Evolutionary conservation across 1,284 basidiomycete genomes (phyloP), one percentile per base, ranked within the genome.

Genomic region (Cystobasidiaceae sp.): DNA sequence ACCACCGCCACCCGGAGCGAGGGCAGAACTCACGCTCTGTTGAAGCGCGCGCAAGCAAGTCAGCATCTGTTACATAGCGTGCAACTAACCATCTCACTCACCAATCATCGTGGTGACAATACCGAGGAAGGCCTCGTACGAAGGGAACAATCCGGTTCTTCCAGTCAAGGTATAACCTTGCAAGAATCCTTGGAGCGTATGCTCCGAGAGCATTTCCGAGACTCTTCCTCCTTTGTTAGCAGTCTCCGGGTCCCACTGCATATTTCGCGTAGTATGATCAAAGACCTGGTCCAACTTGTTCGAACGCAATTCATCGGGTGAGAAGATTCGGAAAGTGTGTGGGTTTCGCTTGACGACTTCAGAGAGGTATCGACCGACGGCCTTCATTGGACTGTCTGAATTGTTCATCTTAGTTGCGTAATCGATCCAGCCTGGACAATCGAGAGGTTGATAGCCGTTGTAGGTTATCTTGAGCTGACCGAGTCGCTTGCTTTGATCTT

Each of bases 241-340:
- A 51, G 77, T 79, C 58, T 78, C 77, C 1, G 80, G 79, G 73
- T 93, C 90, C 87, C 83, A 89, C 77, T 93, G 89, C 76, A 92
- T 86, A 78, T 90, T 86, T 57, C 90, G 83, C 5, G 56, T 68
- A 32, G 63, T 66, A 30, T 67, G 45, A 17, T 86, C 80, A 50
- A 92, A 82, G 4, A 87, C 84, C 2, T 83, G 87, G 73, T 88
- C 88, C 19, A 94, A 83, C 78, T 93, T 92, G 79, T 93, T 93
- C 33, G 87, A 89, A 7, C 86, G 84, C n/a, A 93, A 81, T 72
- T 90, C 89, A 72, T 94, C 91, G 0, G 91, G 91, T n/a, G 87
- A 90, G 80, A 93, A 93, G 67, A 93, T 88, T 57, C 91, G 82
- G 82, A 93, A 92, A 0, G 81, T 80, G 27, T 79, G 80, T 0